A percentile compares a stretch with the other conserved stretches of the same genome.
These are phyloP conservation scores for Lavandula angustifolia DNA, from an alignment of 257 asterid species.

Conservation along the genomic window DNA sequence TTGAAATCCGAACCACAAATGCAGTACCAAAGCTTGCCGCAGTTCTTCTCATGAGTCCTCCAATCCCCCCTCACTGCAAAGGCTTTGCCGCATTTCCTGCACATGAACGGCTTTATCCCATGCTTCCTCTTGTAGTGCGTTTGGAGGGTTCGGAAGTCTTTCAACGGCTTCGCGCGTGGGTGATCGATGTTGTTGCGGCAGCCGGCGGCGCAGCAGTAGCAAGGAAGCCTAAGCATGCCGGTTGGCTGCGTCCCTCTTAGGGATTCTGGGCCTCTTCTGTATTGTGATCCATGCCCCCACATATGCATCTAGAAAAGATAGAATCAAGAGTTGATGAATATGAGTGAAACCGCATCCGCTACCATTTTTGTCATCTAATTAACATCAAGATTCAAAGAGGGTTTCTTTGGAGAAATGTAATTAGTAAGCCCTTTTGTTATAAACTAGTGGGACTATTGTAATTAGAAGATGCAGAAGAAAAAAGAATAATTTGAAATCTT, in stretches of 20 bases:
- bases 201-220: constrained; percentile 82
- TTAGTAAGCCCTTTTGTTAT: too few relatives aligned
- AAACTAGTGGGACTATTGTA: too few relatives aligned
- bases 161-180: constrained; percentile 80
- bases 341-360: background rate
- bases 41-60: constrained; percentile 87
- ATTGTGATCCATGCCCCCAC: constrained; percentile 99
- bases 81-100: constrained; percentile 77
- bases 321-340: background rate
- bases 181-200: constrained; percentile 89
- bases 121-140: constrained; percentile 92
- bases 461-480: too few relatives aligned
- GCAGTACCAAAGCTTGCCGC: constrained; percentile 90
- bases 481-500: too few relatives aligned
- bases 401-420: too few relatives aligned
- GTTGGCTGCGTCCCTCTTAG: constrained; percentile 87
- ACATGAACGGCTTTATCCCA: constrained; percentile 90
- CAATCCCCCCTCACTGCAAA: constrained; percentile 87
- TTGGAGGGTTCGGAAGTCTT: constrained; percentile 89
- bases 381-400: too few relatives aligned
- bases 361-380: too few relatives aligned
- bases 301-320: constrained; percentile 81
- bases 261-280: constrained; percentile 87
- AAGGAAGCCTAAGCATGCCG: constrained; percentile 84
- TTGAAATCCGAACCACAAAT: constrained; percentile 78